phyloP scores from a whole-genome alignment of 2,329 filamentous ascomycete genomes.

The Hymenoscyphus linearis region DNA sequence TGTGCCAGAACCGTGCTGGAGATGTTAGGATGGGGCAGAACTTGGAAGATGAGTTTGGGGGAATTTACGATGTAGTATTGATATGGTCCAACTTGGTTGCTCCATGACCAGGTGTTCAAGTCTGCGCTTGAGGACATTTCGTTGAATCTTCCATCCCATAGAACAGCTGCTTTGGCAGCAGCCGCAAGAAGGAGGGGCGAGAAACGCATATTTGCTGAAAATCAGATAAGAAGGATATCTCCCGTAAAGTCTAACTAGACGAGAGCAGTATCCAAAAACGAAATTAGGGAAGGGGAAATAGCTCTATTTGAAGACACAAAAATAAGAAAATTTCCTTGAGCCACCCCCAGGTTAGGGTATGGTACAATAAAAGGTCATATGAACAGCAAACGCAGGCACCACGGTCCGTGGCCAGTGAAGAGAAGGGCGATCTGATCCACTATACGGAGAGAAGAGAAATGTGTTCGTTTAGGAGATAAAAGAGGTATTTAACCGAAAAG shows the following conservation, averaged over 20 bases:
- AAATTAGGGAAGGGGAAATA: background rate
- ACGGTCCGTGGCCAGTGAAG: slow-evolving; percentile 4
- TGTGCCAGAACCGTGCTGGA: slow-evolving; percentile 49
- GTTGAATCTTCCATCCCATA: slow-evolving; percentile 65
- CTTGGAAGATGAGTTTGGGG: background rate
- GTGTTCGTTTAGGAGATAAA: background rate
- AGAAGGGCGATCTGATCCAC: background rate
- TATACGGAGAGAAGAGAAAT: background rate
- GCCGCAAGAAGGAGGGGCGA: slow-evolving; percentile 22
- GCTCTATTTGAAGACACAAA: background rate
- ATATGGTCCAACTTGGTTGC: slow-evolving; percentile 63
- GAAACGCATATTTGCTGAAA: slow-evolving; percentile 21
- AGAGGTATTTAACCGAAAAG: slow-evolving; percentile 7
- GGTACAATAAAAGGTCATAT: slow-evolving; percentile 5
- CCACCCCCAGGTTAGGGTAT: background rate
- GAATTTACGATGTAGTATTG: slow-evolving; percentile 62
- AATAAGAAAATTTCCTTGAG: background rate
- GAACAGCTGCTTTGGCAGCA: slow-evolving; percentile 35
- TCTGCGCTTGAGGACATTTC: slow-evolving; percentile 48
- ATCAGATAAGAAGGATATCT: background rate
- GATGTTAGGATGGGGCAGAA: background rate
- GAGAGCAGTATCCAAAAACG: background rate
- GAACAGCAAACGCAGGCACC: slow-evolving; percentile 1
- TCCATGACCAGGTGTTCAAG: slow-evolving; percentile 59
- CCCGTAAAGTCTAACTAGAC: background rate